Percentiles rank a stretch among this genome's conserved stretches.
phyloP scores from a whole-genome alignment of 805 yeast species.

The Saturnispora besseyi region DNA sequence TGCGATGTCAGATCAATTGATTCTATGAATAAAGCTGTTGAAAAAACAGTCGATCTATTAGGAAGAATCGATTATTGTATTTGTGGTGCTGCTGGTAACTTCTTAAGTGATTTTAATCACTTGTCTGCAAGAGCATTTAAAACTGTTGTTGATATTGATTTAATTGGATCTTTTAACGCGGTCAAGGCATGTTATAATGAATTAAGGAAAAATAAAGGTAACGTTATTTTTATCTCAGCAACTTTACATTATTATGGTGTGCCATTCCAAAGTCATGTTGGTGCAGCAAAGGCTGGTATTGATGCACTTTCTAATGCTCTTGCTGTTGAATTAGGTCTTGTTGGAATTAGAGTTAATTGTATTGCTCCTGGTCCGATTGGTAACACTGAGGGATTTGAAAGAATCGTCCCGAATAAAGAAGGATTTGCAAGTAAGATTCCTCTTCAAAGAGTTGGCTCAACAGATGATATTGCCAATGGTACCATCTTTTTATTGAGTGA shows the following conservation, averaged over 20 bases:
- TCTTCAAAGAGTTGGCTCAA: conserved; percentile 56
- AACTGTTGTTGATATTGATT: conserved; percentile 77
- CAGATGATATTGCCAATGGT: conserved; percentile 77
- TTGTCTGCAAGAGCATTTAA: conserved; percentile 82
- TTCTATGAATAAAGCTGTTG: conserved; percentile 55
- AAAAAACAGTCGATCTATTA: conserved; percentile 50
- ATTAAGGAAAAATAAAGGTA: conserved; percentile 58
- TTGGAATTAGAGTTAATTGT: conserved; percentile 75
- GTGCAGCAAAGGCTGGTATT: conserved; percentile 93
- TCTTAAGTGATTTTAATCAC: conserved; percentile 68
- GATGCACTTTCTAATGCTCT: conserved; percentile 79
- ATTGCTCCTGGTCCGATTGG: conserved; percentile 90
- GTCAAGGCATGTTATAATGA: conserved; percentile 71
- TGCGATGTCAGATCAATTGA: conserved; percentile 72
- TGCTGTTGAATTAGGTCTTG: conserved; percentile 87
- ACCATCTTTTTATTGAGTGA: conserved; percentile 79
- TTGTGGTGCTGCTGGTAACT: conserved; percentile 96
- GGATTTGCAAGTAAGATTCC: conserved; percentile 45
- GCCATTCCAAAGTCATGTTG: conserved; percentile 83
- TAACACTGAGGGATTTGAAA: conserved; percentile 76
- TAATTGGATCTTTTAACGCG: conserved; percentile 83
- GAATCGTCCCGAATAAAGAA: conserved; percentile 42
- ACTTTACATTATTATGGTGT: conserved; percentile 85
- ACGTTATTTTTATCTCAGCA: conserved; percentile 72
- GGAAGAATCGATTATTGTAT: conserved; percentile 82